phyloP scores from a whole-genome alignment of 2,329 filamentous ascomycete species.

The Colletotrichum falcatum region DNA sequence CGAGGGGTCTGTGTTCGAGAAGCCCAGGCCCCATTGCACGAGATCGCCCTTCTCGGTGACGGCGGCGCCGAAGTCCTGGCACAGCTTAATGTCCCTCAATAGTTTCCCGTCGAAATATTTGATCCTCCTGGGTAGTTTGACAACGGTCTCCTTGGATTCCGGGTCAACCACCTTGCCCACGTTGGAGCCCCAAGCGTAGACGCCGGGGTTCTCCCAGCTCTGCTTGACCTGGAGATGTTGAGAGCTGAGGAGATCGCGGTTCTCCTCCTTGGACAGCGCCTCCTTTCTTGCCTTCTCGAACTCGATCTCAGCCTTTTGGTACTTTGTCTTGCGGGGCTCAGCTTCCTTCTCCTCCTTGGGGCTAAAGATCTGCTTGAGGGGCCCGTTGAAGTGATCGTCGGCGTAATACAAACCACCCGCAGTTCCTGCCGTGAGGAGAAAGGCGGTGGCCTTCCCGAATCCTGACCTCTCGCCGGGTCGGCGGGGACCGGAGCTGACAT shows the following conservation, averaged over 20 bases:
- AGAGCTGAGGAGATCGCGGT: conserved; percentile 81
- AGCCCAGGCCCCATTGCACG: conserved; percentile 90
- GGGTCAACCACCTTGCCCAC: conserved; percentile 86
- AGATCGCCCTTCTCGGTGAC: conserved; percentile 90
- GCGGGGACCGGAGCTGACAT: conserved; percentile 27
- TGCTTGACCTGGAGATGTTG: conserved; percentile 90
- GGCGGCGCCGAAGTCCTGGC: conserved; percentile 84
- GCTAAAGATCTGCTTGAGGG: conserved; percentile 29
- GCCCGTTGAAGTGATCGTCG: conserved; percentile 38
- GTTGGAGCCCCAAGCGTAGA: conserved; percentile 96
- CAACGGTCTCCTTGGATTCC: conserved; percentile 77
- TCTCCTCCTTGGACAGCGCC: conserved; percentile 74
- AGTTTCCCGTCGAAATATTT: conserved; percentile 86
- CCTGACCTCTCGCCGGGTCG: conserved; percentile 18
- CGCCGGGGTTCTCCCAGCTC: conserved; percentile 84
- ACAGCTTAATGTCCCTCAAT: conserved; percentile 88
- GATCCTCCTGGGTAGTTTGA: conserved; percentile 86
- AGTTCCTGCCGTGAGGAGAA: conserved; percentile 44
- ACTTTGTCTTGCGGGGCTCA: conserved; percentile 34
- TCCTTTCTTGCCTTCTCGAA: conserved; percentile 75
- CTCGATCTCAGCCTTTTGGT: conserved; percentile 65
- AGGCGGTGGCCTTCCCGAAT: conserved; percentile 5
- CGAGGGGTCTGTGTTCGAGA: conserved; percentile 70
- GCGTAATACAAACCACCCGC: conserved; percentile 56
- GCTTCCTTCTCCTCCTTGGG: conserved; percentile 20